A percentile compares a stretch with the other conserved stretches of the same genome.
Evolutionary conservation across 2,329 filamentous ascomycete species (phyloP).

Genomic region (Fusarium odoratissimum): DNA sequence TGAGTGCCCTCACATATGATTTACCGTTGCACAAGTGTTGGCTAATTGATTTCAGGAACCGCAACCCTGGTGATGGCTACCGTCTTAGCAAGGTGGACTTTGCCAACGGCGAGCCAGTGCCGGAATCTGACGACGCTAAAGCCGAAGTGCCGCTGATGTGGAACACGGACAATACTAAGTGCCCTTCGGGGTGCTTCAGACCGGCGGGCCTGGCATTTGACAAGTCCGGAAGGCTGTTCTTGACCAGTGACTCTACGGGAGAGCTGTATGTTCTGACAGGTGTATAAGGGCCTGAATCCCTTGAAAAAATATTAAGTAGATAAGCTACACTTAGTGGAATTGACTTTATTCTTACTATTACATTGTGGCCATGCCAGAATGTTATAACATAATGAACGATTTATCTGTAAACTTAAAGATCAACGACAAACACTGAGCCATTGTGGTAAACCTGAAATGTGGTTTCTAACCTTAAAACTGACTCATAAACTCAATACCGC

Average conservation of each 20-base stretch:
- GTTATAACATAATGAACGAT: accelerated
- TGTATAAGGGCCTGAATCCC: accelerated
- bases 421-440: background rate
- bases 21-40: accelerated
- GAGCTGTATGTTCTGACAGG: slow-evolving; percentile 1
- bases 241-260: slow-evolving; percentile 10
- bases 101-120: background rate
- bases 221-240: background rate
- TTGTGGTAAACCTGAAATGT: too few species aligned
- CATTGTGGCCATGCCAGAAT: accelerated
- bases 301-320: accelerated
- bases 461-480: too few species aligned
- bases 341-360: background rate
- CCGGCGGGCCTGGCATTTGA: background rate
- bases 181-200: slow-evolving; percentile 6
- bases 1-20: too few species aligned
- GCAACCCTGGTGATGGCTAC: slow-evolving; percentile 12
- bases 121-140: background rate
- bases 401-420: background rate
- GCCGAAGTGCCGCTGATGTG: slow-evolving; percentile 14
- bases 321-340: accelerated
- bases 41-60: background rate
- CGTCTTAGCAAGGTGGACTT: slow-evolving; percentile 13
- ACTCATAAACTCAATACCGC: too few species aligned
- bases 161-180: slow-evolving; percentile 1